Evolutionary conservation across 441 rosid species (phyloP).

Genomic region (Euphorbia celastroides): DNA sequence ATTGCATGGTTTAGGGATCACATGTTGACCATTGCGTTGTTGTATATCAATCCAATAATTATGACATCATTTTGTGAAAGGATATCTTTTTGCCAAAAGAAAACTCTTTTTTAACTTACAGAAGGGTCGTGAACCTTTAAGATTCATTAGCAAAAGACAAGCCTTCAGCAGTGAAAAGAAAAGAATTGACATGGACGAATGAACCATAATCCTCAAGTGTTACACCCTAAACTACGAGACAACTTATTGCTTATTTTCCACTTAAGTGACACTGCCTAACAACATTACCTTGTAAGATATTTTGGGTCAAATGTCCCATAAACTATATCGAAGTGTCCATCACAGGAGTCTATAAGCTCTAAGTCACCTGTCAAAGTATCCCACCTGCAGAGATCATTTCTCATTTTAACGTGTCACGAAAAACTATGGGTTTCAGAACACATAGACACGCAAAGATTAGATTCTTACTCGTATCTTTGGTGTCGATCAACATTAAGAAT

Average conservation of each 20-base stretch:
- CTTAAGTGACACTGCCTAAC: neutral
- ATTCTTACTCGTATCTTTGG: constrained; percentile 86
- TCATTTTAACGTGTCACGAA: neutral
- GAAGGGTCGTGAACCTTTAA: neutral
- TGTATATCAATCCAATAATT: neutral
- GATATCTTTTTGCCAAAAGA: neutral
- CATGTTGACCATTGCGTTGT: neutral
- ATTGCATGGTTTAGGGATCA: neutral
- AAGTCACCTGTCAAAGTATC: constrained; percentile 89
- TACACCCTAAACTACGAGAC: neutral
- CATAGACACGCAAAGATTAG: constrained; percentile 16
- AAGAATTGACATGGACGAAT: neutral
- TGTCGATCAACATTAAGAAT: constrained; percentile 65
- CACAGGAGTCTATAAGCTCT: constrained; percentile 77
- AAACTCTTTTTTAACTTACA: neutral
- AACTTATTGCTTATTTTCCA: neutral
- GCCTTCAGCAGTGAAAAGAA: neutral
- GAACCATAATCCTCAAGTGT: neutral
- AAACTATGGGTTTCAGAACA: constrained; percentile 17
- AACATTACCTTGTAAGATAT: constrained; percentile 71
- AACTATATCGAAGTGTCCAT: constrained; percentile 88
- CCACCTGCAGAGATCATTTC: constrained; percentile 66
- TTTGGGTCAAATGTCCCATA: constrained; percentile 84
- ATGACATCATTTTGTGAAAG: neutral
- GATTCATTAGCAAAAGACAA: neutral